These are phyloP conservation scores for Hypsizygus marmoreus DNA, from an alignment of 768 basidiomycete genomes.

Conservation along the genomic window DNA sequence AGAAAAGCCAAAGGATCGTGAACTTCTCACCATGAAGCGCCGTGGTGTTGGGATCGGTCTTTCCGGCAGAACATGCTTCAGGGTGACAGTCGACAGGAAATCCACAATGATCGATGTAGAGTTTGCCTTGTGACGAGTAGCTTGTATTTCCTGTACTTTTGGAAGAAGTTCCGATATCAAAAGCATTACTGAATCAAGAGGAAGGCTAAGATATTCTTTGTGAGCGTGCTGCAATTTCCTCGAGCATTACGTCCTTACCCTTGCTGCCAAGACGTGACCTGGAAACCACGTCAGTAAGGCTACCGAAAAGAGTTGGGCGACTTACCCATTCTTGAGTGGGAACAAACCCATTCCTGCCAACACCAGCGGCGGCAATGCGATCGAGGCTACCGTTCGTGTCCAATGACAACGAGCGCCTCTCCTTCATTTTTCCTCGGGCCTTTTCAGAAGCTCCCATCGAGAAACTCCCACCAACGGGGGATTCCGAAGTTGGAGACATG, in stretches of 20 bases:
- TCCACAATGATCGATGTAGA: slow-evolving; percentile 72
- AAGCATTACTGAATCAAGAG: slow-evolving; percentile 85
- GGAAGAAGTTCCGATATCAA: slow-evolving; percentile 88
- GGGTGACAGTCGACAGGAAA: slow-evolving; percentile 67
- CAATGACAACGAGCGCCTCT: slow-evolving; percentile 58
- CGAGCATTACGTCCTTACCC: slow-evolving; percentile 52
- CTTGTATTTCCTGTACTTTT: slow-evolving; percentile 80
- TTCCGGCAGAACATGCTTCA: slow-evolving; percentile 76
- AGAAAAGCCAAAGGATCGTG: background rate
- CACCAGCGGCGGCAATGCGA: slow-evolving; percentile 62
- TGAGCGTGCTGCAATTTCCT: slow-evolving; percentile 13
- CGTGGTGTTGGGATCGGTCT: slow-evolving; percentile 66
- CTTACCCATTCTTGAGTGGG: slow-evolving; percentile 97
- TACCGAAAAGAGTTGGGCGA: slow-evolving; percentile 6
- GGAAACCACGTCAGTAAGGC: slow-evolving; percentile 1
- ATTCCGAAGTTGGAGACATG: slow-evolving; percentile 46
- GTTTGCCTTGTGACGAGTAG: slow-evolving; percentile 60
- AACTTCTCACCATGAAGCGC: slow-evolving; percentile 76
- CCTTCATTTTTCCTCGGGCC: slow-evolving; percentile 88
- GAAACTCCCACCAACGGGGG: slow-evolving; percentile 26
- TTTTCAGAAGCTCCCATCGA: slow-evolving; percentile 70
- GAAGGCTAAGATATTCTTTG: slow-evolving; percentile 53
- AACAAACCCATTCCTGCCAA: slow-evolving; percentile 90
- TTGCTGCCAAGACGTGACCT: slow-evolving; percentile 96
- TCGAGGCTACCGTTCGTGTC: slow-evolving; percentile 59